Evolutionary conservation across 1,139 yeast species (phyloP), one percentile per base, ranked within the genome.

Genomic region (Suhomyces maxii): DNA sequence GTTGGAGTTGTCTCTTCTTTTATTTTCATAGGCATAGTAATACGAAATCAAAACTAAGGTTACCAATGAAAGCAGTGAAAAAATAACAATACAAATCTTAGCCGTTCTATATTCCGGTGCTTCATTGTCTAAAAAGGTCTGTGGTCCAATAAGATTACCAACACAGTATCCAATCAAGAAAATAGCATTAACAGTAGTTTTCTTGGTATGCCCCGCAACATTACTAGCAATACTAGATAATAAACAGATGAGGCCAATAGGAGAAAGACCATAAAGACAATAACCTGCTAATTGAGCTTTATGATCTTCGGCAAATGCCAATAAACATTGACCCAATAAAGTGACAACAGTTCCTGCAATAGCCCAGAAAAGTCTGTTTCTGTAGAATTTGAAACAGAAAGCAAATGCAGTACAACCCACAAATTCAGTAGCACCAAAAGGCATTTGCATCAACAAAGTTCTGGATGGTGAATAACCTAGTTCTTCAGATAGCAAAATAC

Each of bases 71-170:
- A 69, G 67, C 37, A 68, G 57, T 38, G 70, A 69, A 26, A 77
- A 68, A 7, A 73, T 77, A 12, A 79, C 60, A 57, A 80, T 63
- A 11, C 80, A 69, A 34, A 73, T 61, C 48, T 73, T 70, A 3
- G 83, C 86, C 3, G 77, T 71, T 2, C 59, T 55, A 55, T 81
- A 82, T 10, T 53, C 52, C 14, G 89, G 89, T 1, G 81, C 80
- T 55, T 82, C 80, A 7, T 54, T 53, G 0, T 68, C 67, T 51
- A 78, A 69, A 59, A 84, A 85, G 39, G 85, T 76, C 60, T 84
- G 89, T 3, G 93, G 90, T 5, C 91, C 91, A 41, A 83, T 71
- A 41, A 86, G 68, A 53, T 86, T 86, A 26, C 93, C 89, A 26
- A 79, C 77, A 55, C 87, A 82, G 57, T 82, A 84, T 1, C 83